Conservation (phyloP, 768 basidiomycete genomes). For the Phanerodontia chrysosporium region DNA sequence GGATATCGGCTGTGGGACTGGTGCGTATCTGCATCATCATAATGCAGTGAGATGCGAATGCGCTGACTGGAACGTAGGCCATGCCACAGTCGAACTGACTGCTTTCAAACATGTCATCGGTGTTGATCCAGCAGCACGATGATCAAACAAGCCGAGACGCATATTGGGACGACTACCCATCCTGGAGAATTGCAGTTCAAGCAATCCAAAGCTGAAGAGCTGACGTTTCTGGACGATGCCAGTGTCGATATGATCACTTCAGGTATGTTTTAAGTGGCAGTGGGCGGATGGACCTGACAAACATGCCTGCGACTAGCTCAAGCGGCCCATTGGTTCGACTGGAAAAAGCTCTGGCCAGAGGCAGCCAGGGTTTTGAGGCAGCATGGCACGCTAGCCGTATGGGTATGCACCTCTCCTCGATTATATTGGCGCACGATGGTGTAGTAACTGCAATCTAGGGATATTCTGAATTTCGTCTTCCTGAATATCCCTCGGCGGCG, state of each 20-base stretch:
- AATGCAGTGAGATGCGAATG: neutral
- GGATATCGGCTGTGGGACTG: constrained; percentile 85
- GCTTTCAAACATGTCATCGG: constrained; percentile 59
- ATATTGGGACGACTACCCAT: constrained; percentile 12
- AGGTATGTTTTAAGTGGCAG: constrained; percentile 38
- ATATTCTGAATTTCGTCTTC: constrained; percentile 70
- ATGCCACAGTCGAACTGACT: constrained; percentile 57
- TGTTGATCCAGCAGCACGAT: constrained; percentile 70
- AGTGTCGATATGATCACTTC: constrained; percentile 66
- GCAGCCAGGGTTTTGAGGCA: constrained; percentile 51
- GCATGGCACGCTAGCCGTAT: constrained; percentile 64
- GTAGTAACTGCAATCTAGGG: constrained; percentile 12
- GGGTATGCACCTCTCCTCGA: constrained; percentile 42
- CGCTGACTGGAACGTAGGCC: constrained; percentile 39
- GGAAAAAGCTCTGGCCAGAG: constrained; percentile 67
- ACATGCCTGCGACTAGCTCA: constrained; percentile 44
- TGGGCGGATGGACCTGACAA: neutral
- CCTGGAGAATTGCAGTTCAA: constrained; percentile 30
- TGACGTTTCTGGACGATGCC: constrained; percentile 42
- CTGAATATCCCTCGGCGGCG: constrained; percentile 52
- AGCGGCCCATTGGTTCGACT: constrained; percentile 81
- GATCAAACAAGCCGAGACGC: constrained; percentile 46
- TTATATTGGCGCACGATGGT: neutral
- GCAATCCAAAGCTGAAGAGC: constrained; percentile 48
- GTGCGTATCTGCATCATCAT: constrained; percentile 28